Conservation (phyloP, 352 stramenopile species). For the Globisporangium barbulae region DNA sequence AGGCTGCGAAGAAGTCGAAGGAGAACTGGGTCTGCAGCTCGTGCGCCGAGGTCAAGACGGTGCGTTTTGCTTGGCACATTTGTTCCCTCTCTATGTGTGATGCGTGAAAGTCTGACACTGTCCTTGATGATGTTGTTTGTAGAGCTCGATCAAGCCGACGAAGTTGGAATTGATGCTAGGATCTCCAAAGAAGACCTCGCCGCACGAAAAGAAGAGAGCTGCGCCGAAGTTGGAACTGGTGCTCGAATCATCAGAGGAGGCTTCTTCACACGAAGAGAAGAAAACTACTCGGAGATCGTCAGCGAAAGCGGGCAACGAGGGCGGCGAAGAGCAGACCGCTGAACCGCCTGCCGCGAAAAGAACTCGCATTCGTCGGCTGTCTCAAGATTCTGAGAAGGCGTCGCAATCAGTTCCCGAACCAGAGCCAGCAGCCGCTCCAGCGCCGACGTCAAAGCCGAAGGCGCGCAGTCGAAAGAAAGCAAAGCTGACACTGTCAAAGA, state of each 20-base stretch:
- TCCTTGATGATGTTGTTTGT: background rate
- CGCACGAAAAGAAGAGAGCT: slow-evolving; percentile 9
- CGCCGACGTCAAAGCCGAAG: slow-evolving; percentile 4
- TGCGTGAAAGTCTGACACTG: background rate
- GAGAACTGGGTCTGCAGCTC: slow-evolving; percentile 35
- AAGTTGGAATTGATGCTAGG: slow-evolving; percentile 3
- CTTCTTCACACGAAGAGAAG: background rate
- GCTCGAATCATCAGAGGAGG: background rate
- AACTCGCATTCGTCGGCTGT: slow-evolving; percentile 2
- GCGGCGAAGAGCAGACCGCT: background rate
- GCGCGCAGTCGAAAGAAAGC: slow-evolving; percentile 12
- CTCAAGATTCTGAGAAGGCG: background rate
- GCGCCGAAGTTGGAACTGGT: background rate
- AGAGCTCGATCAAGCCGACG: slow-evolving; percentile 14
- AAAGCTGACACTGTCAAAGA: slow-evolving; percentile 11
- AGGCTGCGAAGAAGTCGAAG: slow-evolving; percentile 56
- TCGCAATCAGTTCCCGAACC: background rate
- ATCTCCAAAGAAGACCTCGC: background rate
- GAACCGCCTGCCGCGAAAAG: slow-evolving; percentile 3
- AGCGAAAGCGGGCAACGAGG: background rate
- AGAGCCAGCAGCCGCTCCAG: background rate
- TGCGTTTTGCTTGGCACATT: background rate
- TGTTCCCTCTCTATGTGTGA: background rate
- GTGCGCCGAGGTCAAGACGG: slow-evolving; percentile 28
- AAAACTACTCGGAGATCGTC: background rate